Evolutionary conservation across 148 eudicot species (phyloP).

Genomic region (Suaeda aralocaspica): DNA sequence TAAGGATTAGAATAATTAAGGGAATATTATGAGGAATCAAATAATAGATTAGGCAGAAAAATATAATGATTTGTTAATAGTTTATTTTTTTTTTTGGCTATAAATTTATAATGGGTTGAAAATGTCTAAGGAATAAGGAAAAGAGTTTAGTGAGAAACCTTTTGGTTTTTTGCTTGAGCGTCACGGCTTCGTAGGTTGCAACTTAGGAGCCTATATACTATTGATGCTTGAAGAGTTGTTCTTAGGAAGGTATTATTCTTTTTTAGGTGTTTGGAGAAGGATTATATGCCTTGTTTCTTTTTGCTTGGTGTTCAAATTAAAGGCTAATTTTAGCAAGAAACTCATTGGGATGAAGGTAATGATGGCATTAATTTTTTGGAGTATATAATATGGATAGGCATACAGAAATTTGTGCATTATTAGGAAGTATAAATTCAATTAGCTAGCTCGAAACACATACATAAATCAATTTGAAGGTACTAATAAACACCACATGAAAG

Average conservation of each 20-base stretch:
- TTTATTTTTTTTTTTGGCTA: not conserved
- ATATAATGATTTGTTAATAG: not conserved
- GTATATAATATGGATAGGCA: too few relatives aligned
- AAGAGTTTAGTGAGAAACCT: not conserved
- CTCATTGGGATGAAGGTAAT: too few relatives aligned
- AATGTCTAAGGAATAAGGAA: not conserved
- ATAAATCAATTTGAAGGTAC: too few relatives aligned
- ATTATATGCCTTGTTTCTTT: not conserved
- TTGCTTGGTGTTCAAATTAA: not conserved
- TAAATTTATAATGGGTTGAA: too few relatives aligned
- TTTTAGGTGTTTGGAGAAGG: not conserved
- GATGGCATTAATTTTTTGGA: too few relatives aligned
- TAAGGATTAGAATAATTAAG: not conserved
- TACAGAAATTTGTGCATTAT: too few relatives aligned
- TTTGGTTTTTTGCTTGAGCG: conserved; percentile 1
- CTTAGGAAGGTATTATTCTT: not conserved
- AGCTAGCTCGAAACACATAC: too few relatives aligned
- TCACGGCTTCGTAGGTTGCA: conserved; percentile 15
- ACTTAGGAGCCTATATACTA: not conserved
- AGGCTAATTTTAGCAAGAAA: too few relatives aligned
- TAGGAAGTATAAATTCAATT: too few relatives aligned
- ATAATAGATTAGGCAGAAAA: not conserved
- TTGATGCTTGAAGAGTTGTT: not conserved
- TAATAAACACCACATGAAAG: too few relatives aligned
- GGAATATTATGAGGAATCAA: conserved; percentile 9